phyloP scores from a whole-genome alignment of 495 filamentous ascomycete species.

The Parathielavia appendiculata region DNA sequence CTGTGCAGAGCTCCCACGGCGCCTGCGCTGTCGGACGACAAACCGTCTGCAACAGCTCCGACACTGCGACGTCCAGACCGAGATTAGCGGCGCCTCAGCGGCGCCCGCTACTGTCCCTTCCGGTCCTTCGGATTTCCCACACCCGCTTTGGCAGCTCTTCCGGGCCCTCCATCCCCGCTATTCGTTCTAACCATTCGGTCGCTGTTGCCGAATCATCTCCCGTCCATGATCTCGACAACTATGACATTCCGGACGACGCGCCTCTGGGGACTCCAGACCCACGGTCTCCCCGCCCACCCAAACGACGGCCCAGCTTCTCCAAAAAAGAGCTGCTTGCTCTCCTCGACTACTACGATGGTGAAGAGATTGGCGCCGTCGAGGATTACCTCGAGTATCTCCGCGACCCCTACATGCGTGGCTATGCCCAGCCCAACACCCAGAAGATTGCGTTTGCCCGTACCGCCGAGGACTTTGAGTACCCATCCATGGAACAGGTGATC shows the following conservation, averaged over 20 bases:
- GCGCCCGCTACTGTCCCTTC: constrained; percentile 14
- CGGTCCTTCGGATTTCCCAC: constrained; percentile 10
- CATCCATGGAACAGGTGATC: constrained; percentile 34
- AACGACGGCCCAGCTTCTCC: constrained; percentile 11
- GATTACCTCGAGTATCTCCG: constrained; percentile 42
- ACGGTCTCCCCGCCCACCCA: neutral
- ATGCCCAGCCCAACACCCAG: constrained; percentile 41
- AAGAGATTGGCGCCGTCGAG: constrained; percentile 35
- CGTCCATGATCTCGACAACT: constrained; percentile 4
- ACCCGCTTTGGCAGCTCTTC: constrained; percentile 20
- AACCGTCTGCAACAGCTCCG: neutral
- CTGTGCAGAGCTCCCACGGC: constrained; percentile 4
- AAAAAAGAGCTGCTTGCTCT: constrained; percentile 45
- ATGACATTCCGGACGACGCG: neutral
- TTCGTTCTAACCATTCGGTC: constrained; percentile 18
- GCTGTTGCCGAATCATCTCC: constrained; percentile 10
- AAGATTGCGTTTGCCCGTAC: constrained; percentile 42
- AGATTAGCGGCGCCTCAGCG: neutral
- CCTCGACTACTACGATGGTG: constrained; percentile 44
- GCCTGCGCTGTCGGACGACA: neutral
- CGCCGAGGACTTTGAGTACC: constrained; percentile 42
- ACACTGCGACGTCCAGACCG: neutral
- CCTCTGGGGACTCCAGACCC: neutral
- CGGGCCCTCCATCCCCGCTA: constrained; percentile 14
- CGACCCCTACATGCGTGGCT: constrained; percentile 46